Base-by-base conservation (phyloP, 495 filamentous ascomycete genomes). In the Aspergillus taichungensis region DNA sequence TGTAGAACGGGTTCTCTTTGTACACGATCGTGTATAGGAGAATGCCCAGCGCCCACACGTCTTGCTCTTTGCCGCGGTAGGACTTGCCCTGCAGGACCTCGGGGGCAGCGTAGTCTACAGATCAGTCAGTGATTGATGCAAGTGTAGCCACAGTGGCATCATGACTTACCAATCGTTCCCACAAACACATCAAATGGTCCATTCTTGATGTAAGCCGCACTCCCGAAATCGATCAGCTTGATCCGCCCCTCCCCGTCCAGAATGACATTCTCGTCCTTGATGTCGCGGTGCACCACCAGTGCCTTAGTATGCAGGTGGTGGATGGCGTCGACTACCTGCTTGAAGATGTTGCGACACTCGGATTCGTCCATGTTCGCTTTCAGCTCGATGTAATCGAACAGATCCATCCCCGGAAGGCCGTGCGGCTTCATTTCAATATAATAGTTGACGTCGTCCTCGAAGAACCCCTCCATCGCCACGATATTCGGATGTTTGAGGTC, bases 1-100 rank as follows among this genome's bases (percentile, higher is more conserved):
- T 94, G 75, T 98, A 98, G 68, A 98, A 98, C 3, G 92, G 92
- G 57, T 98, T 98, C 69, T 98, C 92, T 63, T 97, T 97, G 74
- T 97, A 98, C 51, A 95, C 84, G 52, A 98, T 95, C 12, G 92
- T 98, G 71, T 98, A 98, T 29, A 98, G 80, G 6, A 97, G 75
- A 51, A 98, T 96, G 13, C 92, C 92, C n/a, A 97, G 77, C 10
- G 92, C 92, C 92, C 92, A 98, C 43, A 97, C 88, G 51, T 98
- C 92, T 69, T 98, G 94, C 61, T 95, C 90, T 64, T 90, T 94
- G 55, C 92, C 92, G 49, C 85, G 81, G 66, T 98, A 98, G 13
- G 92, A 84, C 57, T 82, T 83, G 34, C 92, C 92, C 30, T 87
- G 86, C n/a, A 98, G 75, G 34, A 97, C 94, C 68, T 98, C 92